phyloP scores from a whole-genome alignment of 495 filamentous ascomycete species.

The Penicillium egyptiacum region DNA sequence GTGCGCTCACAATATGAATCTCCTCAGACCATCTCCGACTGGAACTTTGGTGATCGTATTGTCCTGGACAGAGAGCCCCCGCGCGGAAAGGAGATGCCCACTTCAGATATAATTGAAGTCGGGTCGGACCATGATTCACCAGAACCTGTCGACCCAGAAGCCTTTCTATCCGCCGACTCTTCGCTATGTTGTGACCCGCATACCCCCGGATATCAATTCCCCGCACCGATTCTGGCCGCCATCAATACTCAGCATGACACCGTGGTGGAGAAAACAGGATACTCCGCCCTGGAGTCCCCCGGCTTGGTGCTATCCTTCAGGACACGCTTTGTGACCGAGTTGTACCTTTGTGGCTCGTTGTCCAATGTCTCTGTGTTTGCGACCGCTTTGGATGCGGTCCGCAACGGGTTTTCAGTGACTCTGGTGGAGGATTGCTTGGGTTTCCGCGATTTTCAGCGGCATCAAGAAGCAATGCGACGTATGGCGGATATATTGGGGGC shows the following conservation, averaged over 20 bases:
- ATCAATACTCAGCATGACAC: slow-evolving; percentile 61
- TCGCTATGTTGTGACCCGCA: slow-evolving; percentile 60
- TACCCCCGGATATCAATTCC: slow-evolving; percentile 67
- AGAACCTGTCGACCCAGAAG: slow-evolving; percentile 53
- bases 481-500: slow-evolving; percentile 77
- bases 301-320: slow-evolving; percentile 69
- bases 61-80: slow-evolving; percentile 33
- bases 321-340: slow-evolving; percentile 76
- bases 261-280: slow-evolving; percentile 74
- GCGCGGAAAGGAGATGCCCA: slow-evolving; percentile 9
- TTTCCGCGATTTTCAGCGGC: slow-evolving; percentile 68
- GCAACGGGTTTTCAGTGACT: slow-evolving; percentile 80
- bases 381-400: slow-evolving; percentile 86
- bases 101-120: slow-evolving; percentile 24
- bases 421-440: slow-evolving; percentile 89
- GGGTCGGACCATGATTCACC: slow-evolving; percentile 26
- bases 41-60: slow-evolving; percentile 41
- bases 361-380: slow-evolving; percentile 90
- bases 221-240: slow-evolving; percentile 54
- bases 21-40: slow-evolving; percentile 53
- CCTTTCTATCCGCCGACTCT: slow-evolving; percentile 56
- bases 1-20: slow-evolving; percentile 73
- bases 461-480: slow-evolving; percentile 72
- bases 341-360: slow-evolving; percentile 89
- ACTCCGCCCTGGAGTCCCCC: slow-evolving; percentile 82